These are phyloP conservation scores for Alliaria petiolata DNA, from an alignment of 345 rosid species.

Conservation along the genomic window DNA sequence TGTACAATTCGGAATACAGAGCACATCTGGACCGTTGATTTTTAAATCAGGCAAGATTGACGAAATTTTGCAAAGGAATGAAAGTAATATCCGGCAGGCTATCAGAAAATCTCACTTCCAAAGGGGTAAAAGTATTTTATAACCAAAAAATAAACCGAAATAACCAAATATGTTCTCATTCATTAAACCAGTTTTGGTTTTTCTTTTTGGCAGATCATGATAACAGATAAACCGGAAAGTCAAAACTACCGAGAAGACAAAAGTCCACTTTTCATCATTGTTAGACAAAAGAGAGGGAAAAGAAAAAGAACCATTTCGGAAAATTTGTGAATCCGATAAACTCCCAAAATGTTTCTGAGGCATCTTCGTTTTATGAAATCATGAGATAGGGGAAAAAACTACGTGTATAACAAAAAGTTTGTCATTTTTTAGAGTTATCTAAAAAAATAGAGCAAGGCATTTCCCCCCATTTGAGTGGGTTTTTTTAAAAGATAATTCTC, in stretches of 20 bases:
- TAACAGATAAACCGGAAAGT: constrained; percentile 8
- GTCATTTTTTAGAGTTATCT: too few species aligned
- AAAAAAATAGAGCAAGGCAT: too few species aligned
- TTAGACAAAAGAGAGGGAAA: background rate
- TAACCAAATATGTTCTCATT: background rate
- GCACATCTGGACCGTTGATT: constrained; percentile 48
- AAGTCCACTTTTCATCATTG: background rate
- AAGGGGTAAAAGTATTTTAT: constrained; percentile 30
- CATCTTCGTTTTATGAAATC: too few species aligned
- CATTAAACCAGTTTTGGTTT: background rate
- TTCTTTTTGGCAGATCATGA: constrained; percentile 10
- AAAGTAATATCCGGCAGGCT: constrained; percentile 48
- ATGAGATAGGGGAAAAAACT: too few species aligned
- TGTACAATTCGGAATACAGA: constrained; percentile 21
- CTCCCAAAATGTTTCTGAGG: background rate
- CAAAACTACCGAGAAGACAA: background rate
- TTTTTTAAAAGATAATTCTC: too few species aligned
- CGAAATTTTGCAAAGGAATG: constrained; percentile 47
- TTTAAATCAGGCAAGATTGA: constrained; percentile 44
- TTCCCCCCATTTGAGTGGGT: too few species aligned
- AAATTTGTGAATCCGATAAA: background rate
- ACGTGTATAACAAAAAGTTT: too few species aligned
- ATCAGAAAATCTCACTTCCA: constrained; percentile 45
- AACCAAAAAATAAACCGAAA: background rate
- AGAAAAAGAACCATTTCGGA: background rate